Evolutionary conservation across 176 grass and related monocot genomes (phyloP), one percentile per base, ranked within the genome.

Genomic region (Carex cristatella): DNA sequence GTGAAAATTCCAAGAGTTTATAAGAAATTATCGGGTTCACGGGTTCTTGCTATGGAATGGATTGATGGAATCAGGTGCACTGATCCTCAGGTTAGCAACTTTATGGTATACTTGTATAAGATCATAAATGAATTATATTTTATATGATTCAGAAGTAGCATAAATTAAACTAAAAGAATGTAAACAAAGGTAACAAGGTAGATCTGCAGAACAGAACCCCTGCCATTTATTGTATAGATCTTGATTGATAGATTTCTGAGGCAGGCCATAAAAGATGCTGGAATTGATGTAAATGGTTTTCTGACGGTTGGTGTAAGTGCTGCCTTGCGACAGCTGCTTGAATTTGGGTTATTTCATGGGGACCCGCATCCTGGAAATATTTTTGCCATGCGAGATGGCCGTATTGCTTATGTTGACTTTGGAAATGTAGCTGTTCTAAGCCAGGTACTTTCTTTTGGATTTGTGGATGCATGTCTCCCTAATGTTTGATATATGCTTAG

Each of bases 301-400:
- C 81, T 98, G 73, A 98, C 93, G 46, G 81, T 98, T 72, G 96
- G 96, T 73, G 96, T 98, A n/a, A 98, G 96, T 85, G 96, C 96
- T 71, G 96, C 96, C 58, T 58, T 98, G 68, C 88, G 96, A 44
- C 96, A 98, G 60, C 89, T 98, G 42, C 86, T 98, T 23, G 96
- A 98, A 88, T 98, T 98, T 86, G 96, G 96, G 30, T 91, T 98
- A 70, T 98, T 98, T 89, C 96, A 98, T 88, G 96, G 96, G 38
- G 96, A 98, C 85, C 96, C 96, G 32, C 96, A 98, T 88, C 96
- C 93, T 90, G 96, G 96, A 94, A 98, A 98, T 89, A 85, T 98
- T 79, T 95, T 98, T 93, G 96, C 96, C 1, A 95, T 98, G 96
- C 91, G 88, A 56, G 96, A 98, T 89, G 96, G 96, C 27, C 96